Evolutionary conservation across 768 basidiomycete species (phyloP), one percentile per base, ranked within the genome.

Genomic region (Leucosporidium yakuticum): DNA sequence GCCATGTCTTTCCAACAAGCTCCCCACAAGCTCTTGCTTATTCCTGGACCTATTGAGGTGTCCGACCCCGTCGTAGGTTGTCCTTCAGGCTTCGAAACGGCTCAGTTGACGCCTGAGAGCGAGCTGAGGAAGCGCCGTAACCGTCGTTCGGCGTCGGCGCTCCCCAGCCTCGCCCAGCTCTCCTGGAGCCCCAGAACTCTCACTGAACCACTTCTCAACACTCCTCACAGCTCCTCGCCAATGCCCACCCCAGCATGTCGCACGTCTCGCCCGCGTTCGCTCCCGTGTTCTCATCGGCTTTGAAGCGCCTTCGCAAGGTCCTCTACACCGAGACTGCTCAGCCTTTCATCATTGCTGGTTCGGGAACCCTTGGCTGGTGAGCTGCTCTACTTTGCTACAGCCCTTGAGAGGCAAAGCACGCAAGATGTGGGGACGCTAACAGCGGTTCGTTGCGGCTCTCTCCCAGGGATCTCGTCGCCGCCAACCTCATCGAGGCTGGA

Each of bases 281-380:
- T 48, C 84, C 87, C 25, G 85, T 90, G 63, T 91, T 98, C 71
- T 90, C 91, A 44, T 89, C 95, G 75, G 89, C 87, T 78, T 84
- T 98, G 54, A 60, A 67, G 55, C 63, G 62, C 62, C 67, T 75
- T 5, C 71, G 76, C 69, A 81, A 89, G 63, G 86, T 97, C 11
- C 79, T 98, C 27, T 87, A 86, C 77, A 88, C 95, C 36, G 83
- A 85, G 63, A 80, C 82, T 29, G 89, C 84, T 0, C 96, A 98
- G 76, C 91, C 92, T 0, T 92, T 99, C 83, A 80, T 99, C 74
- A 88, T 98, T 69, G 87, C 93, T 32, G 96, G 96, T 2, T 90
- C 88, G 63, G 96, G 96, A 21, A 98, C 96, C 3, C 83, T 99
- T 44, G 96, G 96, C 34, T 98, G 94, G 89, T 84, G 54, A 71